Conservation (phyloP, 2,329 filamentous ascomycete genomes). For the Aspergillus terreus region DNA sequence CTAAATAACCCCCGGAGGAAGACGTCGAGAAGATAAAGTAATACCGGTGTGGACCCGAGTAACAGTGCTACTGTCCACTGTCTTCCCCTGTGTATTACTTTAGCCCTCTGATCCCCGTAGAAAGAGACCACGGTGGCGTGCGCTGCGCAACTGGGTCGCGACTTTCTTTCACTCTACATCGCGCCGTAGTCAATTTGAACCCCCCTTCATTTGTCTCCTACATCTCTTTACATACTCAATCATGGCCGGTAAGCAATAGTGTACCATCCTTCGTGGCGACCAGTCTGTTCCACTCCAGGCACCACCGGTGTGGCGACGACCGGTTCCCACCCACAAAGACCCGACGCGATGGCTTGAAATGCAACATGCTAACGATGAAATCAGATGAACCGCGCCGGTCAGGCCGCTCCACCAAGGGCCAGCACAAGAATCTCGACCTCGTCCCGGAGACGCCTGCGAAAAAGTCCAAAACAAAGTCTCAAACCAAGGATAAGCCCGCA, state of each 20-base stretch:
- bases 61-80: slow-evolving; percentile 26
- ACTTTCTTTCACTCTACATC: slow-evolving; percentile 19
- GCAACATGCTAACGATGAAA: slow-evolving; percentile 27
- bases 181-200: slow-evolving; percentile 37
- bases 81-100: slow-evolving; percentile 39
- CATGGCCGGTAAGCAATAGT: slow-evolving; percentile 61
- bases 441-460: slow-evolving; percentile 57
- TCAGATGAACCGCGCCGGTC: slow-evolving; percentile 86
- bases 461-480: slow-evolving; percentile 46
- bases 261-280: slow-evolving; percentile 19
- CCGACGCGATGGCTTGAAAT: slow-evolving; percentile 9
- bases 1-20: slow-evolving; percentile 19
- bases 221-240: slow-evolving; percentile 28
- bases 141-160: slow-evolving; percentile 17
- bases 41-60: slow-evolving; percentile 28
- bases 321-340: neutral
- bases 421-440: slow-evolving; percentile 82
- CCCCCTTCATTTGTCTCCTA: slow-evolving; percentile 9
- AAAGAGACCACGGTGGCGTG: slow-evolving; percentile 30
- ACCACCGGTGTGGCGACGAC: neutral
- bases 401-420: slow-evolving; percentile 92
- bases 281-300: neutral
- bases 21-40: slow-evolving; percentile 27
- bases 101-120: slow-evolving; percentile 39
- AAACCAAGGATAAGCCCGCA: slow-evolving; percentile 41